Percentiles rank a stretch among this genome's conserved stretches.
Evolutionary conservation across 768 basidiomycete genomes (phyloP).

Genomic region (Tulasnella calospora): DNA sequence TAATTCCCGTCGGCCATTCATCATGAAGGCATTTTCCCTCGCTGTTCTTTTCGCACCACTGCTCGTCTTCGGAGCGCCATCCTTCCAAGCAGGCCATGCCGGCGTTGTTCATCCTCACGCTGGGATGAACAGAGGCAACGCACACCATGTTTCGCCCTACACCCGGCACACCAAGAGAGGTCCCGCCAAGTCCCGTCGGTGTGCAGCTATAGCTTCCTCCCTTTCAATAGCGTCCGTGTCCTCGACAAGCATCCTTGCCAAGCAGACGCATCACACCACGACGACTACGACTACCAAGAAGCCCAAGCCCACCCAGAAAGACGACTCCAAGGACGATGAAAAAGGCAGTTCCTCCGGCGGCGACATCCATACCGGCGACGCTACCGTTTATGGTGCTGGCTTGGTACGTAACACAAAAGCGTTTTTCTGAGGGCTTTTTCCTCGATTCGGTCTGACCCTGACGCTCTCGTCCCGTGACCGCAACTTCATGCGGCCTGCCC

Average conservation of each 20-base stretch:
- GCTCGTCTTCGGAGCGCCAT: not conserved
- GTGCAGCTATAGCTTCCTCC: not conserved
- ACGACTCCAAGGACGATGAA: not conserved
- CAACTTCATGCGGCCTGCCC: not conserved
- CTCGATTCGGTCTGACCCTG: not conserved
- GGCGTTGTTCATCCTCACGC: not conserved
- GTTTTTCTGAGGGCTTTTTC: not conserved
- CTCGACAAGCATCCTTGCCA: not conserved
- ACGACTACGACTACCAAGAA: not conserved
- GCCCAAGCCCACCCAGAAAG: not conserved
- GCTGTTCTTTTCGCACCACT: not conserved
- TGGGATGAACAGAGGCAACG: not conserved
- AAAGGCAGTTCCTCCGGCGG: not conserved
- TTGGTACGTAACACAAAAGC: not conserved
- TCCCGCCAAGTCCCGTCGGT: not conserved
- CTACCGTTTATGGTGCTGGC: slow-evolving; percentile 9
- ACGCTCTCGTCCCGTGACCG: not conserved
- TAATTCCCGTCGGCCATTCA: not conserved
- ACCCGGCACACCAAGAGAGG: not conserved
- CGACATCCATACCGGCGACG: not conserved
- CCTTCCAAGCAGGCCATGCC: not conserved
- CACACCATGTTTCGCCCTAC: not conserved
- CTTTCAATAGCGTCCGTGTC: not conserved
- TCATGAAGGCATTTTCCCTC: not conserved
- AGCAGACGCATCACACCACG: no score